phyloP scores from a whole-genome alignment of 192 early-diverging fungal species.

The Linnemannia exigua region DNA sequence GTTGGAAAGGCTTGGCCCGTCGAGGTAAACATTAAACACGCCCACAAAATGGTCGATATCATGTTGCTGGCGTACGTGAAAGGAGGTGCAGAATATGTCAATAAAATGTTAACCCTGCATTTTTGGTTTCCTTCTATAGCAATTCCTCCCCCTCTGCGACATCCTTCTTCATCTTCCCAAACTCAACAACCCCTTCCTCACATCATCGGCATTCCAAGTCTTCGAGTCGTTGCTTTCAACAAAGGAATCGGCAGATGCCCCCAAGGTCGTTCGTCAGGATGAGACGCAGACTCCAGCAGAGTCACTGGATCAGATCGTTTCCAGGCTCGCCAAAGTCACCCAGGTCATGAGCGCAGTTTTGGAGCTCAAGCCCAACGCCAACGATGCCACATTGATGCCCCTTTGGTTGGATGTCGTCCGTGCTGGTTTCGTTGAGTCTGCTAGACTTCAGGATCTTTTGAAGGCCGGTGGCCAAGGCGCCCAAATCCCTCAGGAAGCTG shows the following conservation, averaged over 20 bases:
- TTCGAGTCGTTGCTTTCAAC: constrained; percentile 72
- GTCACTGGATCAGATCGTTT: constrained; percentile 52
- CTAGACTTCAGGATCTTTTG: constrained; percentile 57
- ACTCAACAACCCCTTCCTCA: constrained; percentile 83
- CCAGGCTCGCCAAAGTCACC: constrained; percentile 66
- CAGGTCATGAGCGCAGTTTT: constrained; percentile 67
- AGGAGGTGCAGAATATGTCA: not conserved
- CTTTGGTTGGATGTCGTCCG: constrained; percentile 88
- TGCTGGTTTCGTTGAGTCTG: constrained; percentile 79
- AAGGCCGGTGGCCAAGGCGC: constrained; percentile 27
- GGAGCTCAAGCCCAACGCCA: constrained; percentile 88
- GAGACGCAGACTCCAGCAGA: constrained; percentile 32
- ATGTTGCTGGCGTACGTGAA: not conserved
- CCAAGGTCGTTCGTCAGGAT: constrained; percentile 36
- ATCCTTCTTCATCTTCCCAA: constrained; percentile 83
- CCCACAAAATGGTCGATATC: too few species aligned
- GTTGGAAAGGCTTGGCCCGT: constrained; percentile 56
- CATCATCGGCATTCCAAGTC: constrained; percentile 83
- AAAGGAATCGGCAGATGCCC: constrained; percentile 43
- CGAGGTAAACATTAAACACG: constrained; percentile 38
- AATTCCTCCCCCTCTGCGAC: constrained; percentile 75
- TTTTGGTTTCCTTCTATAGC: constrained; percentile 39
- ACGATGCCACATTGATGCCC: constrained; percentile 85
- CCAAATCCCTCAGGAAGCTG: constrained; percentile 45
- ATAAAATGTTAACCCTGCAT: not conserved